Evolutionary conservation across 805 yeast species (phyloP).

Genomic region (Kuraishia ogatae): DNA sequence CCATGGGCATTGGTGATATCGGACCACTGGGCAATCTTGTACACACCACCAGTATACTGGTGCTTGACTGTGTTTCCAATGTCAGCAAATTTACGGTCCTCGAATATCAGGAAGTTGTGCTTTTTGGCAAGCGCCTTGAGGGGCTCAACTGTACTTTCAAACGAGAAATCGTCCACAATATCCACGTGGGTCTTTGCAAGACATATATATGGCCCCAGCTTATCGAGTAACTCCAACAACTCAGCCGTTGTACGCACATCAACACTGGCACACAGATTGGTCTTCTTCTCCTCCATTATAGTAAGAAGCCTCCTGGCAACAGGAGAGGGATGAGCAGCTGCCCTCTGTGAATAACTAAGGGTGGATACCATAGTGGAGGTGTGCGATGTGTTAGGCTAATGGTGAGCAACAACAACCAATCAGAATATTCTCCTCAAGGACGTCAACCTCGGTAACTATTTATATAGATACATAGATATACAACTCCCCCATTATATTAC

Average conservation of each 20-base stretch:
- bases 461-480: no score
- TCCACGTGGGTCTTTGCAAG: constrained; percentile 93
- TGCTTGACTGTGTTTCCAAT: constrained; percentile 95
- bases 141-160: constrained; percentile 73
- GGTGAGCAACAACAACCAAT: not conserved
- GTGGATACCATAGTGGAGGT: not conserved
- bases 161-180: constrained; percentile 80
- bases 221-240: constrained; percentile 62
- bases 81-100: constrained; percentile 97
- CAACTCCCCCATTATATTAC: not conserved
- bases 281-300: constrained; percentile 70
- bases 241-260: constrained; percentile 82
- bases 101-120: constrained; percentile 86
- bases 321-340: constrained; percentile 61
- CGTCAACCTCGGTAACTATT: no score
- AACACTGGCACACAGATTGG: constrained; percentile 90
- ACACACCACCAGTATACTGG: constrained; percentile 87
- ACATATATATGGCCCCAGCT: constrained; percentile 86
- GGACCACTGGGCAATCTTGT: constrained; percentile 87
- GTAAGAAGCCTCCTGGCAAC: constrained; percentile 68
- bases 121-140: constrained; percentile 63
- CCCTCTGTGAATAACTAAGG: constrained; percentile 56
- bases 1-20: constrained; percentile 98
- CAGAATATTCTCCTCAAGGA: no score
- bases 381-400: no score